Evolutionary conservation across 495 filamentous ascomycete species (phyloP).

Genomic region (Cryomyces minteri): DNA sequence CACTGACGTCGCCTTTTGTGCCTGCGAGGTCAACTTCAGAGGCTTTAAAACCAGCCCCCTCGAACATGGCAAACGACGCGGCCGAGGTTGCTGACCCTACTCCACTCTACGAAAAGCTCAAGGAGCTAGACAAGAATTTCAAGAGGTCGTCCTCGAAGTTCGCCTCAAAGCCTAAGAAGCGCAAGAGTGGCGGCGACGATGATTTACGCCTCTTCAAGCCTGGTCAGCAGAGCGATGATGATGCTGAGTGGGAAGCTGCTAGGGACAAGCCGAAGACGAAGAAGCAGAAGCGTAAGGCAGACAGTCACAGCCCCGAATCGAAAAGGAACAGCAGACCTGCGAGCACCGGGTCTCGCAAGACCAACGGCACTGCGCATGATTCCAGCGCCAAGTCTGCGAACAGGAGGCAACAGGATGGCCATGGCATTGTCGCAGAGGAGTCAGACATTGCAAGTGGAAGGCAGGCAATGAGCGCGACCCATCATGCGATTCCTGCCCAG

Average conservation of each 20-base stretch:
- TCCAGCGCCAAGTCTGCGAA: no score
- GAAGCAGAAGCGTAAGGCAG: constrained; percentile 3
- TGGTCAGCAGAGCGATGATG: constrained; percentile 6
- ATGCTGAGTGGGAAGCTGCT: constrained; percentile 8
- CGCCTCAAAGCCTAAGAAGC: constrained; percentile 11
- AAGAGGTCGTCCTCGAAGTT: neutral
- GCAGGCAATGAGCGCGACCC: no score
- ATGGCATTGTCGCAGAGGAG: no score
- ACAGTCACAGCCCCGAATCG: neutral
- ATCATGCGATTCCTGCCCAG: no score
- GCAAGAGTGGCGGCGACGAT: constrained; percentile 9
- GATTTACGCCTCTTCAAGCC: constrained; percentile 10
- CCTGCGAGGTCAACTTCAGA: neutral
- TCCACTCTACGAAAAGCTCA: neutral
- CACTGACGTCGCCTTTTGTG: no score
- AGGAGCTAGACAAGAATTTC: neutral
- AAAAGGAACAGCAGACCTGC: neutral
- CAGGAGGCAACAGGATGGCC: no score
- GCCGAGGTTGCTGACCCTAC: neutral
- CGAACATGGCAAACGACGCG: neutral
- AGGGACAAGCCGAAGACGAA: neutral
- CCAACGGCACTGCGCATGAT: neutral
- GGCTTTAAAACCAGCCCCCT: neutral
- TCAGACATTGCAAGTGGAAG: no score
- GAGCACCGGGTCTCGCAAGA: neutral